Evolutionary conservation across 352 stramenopile genomes (phyloP), one percentile per base, ranked within the genome.

Genomic region (Pythium rhizo-oryzae): DNA sequence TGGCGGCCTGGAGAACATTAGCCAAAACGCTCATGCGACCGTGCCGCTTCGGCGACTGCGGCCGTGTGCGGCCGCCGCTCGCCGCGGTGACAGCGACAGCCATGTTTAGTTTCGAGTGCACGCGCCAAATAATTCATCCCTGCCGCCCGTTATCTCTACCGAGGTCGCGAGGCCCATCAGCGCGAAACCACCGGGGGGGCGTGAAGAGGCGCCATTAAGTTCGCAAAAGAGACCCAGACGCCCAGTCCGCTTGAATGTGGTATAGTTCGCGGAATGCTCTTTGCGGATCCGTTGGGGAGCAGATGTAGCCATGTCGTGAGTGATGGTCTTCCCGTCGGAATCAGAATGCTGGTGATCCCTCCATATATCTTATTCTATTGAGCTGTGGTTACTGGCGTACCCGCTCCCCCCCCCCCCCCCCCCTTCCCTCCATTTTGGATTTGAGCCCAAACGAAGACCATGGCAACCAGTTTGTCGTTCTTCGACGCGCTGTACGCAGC

Each of bases 251-350:
- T 19, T 49, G 1, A 49, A 49, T 8, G 7, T 9, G 16, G 43
- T 49, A 51, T 12, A 25, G 13, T 67, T 67, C 60, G 33, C 4
- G 19, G 60, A 67, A 61, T 9, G 23, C 15, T 49, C 60, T 41
- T 18, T 59, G 15, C 41, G 60, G 50, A 51, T 9, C 33, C 18
- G 15, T 37, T 46, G 28, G n/a, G 9, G 15, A 9, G 16, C 8
- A 12, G 43, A 7, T 61, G 60, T 67, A 67, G 50, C 60, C 60
- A 67, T 67, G 23, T 37, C 0, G 41, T 69, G 62, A 69, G 54
- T 69, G 62, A 46, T 59, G 53, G 62, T 69, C 53, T 19, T 39
- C 1, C 28, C 18, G 24, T 4, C 19, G 18, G 4, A 9, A 25
- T 11, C 18, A n/a, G n/a, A n/a, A n/a, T n/a, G n/a, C n/a, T n/a